Evolutionary conservation across 2,329 filamentous ascomycete genomes (phyloP), one percentile per base, ranked within the genome.

Genomic region (Podosphaera leucotricha): DNA sequence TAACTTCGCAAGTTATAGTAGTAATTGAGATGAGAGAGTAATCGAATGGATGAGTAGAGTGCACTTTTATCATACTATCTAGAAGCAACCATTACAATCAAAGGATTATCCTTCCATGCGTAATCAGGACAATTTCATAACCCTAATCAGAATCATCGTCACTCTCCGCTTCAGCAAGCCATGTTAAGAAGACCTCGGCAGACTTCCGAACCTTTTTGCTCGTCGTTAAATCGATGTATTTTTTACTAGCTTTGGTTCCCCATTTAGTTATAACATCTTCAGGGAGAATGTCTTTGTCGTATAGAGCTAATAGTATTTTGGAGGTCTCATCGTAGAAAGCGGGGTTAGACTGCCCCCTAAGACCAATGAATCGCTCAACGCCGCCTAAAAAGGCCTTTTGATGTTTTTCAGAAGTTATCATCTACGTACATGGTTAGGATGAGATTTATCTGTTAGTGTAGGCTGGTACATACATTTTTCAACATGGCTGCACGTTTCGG

Each of bases 191-290:
- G 51, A 82, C 78, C 67, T 92, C 81, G 44, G 90, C 85, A 52
- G 83, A 80, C 70, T 92, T 87, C 66, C 86, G 84, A 50, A 95
- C 85, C 71, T 92, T 92, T 71, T 85, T 87, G 66, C 84, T 92
- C 48, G 77, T 86, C 47, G 77, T 60, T 48, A 92, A 64, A 60
- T 95, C 87, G 54, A 92, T 82, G 61, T 95, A 95, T 68, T 94
- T 94, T 78, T 92, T 94, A 74, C 84, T 93, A 47, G 87, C 85
- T 71, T 90, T 93, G 59, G 73, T 71, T 52, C 86, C 87, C 87
- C 90, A 98, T 54, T 79, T 78, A 63, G 78, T 81, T 59, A 92
- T 75, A 15, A 85, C 74, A 50, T 93, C 86, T 66, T 98, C 90
- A 43, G 71, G 76, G 55, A 93, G 67, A 45, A 98, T 71, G 53